Conservation (phyloP, 148 eudicot species). For the Rheum nobile region DNA sequence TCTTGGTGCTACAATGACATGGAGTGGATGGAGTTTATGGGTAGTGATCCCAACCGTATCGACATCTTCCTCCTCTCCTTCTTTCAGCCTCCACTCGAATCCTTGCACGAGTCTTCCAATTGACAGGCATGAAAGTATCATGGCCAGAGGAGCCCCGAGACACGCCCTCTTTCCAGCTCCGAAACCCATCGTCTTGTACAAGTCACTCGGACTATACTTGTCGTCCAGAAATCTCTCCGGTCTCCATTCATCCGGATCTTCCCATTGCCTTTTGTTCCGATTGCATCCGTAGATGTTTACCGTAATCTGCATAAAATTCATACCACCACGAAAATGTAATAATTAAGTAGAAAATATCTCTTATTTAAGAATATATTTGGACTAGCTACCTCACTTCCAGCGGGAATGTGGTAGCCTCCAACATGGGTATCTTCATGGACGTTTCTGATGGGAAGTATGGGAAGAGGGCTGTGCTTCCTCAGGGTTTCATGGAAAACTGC, state of each 20-base stretch:
- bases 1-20: constrained; percentile 36
- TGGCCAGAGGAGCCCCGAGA: constrained; percentile 69
- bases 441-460: constrained; percentile 54
- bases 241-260: constrained; percentile 60
- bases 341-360: too few relatives aligned
- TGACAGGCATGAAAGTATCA: constrained; percentile 37
- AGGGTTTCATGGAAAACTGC: constrained; percentile 79
- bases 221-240: constrained; percentile 61
- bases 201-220: constrained; percentile 31
- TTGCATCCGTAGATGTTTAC: constrained; percentile 77
- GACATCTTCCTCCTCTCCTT: constrained; percentile 53
- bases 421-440: constrained; percentile 62
- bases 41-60: constrained; percentile 60
- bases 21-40: constrained; percentile 60
- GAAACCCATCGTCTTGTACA: constrained; percentile 76
- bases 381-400: constrained; percentile 61
- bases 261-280: constrained; percentile 64
- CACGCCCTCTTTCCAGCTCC: constrained; percentile 83
- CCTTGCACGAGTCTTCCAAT: constrained; percentile 75
- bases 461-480: constrained; percentile 64
- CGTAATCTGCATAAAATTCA: constrained; percentile 37
- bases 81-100: constrained; percentile 54
- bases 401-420: constrained; percentile 64
- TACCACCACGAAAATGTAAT: too few relatives aligned
- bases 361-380: too few relatives aligned